Evolutionary conservation across 2,329 filamentous ascomycete species (phyloP), one percentile per base, ranked within the genome.

Genomic region (Neophaeococcomyces aloes): DNA sequence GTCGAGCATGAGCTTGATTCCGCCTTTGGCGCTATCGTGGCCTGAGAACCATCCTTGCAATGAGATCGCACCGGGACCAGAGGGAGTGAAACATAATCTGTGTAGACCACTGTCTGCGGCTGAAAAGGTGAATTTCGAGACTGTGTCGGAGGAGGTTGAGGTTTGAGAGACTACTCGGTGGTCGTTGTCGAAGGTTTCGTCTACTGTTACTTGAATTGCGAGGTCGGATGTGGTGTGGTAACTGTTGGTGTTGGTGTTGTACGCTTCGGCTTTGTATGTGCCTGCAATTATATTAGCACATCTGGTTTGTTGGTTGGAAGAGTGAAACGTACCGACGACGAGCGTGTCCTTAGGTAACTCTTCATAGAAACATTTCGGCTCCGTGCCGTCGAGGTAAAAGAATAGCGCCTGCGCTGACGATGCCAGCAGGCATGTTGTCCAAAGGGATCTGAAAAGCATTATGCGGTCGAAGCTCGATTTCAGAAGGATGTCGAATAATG

Each of bases 261-360:
- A 91, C 64, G 93, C 83, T 65, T 91, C 82, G 39, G 86, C 86
- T 44, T 75, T 78, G 72, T 88, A 98, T 67, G 91, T 82, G 55
- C 91, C 76, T 81, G 56, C 39, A n/a, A 18, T 36, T 29, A 18
- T 8, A 42, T 44, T 29, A 36, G 23, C n/a, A 11, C 14, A n/a
- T 21, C 6, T 4, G 33, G 29, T 15, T 29, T n/a, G n/a, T 30
- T 5, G n/a, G 41, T 25, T n/a, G 10, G n/a, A 15, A 18, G 17
- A 31, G 11, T n/a, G 13, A 23, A 31, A 55, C 76, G 49, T 71
- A 81, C 78, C 91, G 47, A 95, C 88, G 44, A 98, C 89, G 46
- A 98, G 71, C 11, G 91, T 96, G 65, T 94, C 89, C 72, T 96
- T 95, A 53, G 91, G 88, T 47, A 98, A 76, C 66, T 96, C 89